Conservation (phyloP, 441 rosid genomes). For the Rhodomyrtus psidioides region DNA sequence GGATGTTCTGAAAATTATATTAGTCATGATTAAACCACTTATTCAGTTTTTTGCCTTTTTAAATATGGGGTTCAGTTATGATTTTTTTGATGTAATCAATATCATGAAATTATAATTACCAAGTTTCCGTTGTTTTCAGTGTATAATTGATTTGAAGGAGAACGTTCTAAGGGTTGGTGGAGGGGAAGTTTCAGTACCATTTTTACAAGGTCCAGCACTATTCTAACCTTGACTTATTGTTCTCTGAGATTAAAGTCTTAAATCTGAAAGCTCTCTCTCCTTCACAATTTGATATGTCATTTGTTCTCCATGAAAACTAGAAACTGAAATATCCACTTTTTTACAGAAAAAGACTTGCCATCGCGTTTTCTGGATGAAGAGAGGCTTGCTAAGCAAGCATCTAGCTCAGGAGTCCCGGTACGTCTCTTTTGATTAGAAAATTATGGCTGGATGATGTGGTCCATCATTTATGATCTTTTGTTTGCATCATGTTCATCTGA, state of each 20-base stretch:
- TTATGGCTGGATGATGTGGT: neutral
- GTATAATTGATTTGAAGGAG: conserved; percentile 86
- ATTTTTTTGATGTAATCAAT: neutral
- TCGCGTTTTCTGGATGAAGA: conserved; percentile 73
- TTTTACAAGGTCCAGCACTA: conserved; percentile 69
- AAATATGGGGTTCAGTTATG: neutral
- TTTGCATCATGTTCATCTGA: neutral
- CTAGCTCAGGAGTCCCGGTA: conserved; percentile 77
- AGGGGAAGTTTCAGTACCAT: conserved; percentile 96
- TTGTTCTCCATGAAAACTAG: neutral
- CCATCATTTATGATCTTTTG: neutral
- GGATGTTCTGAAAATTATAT: neutral
- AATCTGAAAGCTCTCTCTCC: neutral
- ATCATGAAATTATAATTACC: neutral
- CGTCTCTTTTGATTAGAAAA: conserved; percentile 7
- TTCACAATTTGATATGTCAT: neutral
- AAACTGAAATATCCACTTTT: conserved; percentile 3
- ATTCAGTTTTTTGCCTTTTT: neutral
- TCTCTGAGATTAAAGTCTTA: neutral
- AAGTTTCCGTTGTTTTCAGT: conserved; percentile 27
- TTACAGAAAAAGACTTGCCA: conserved; percentile 88
- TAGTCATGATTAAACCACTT: neutral
- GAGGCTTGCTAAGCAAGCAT: conserved; percentile 51
- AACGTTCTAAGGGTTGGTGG: conserved; percentile 90
- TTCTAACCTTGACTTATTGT: neutral